Evolutionary conservation across 768 basidiomycete genomes (phyloP).

Genomic region (Pulveroboletus sp.): DNA sequence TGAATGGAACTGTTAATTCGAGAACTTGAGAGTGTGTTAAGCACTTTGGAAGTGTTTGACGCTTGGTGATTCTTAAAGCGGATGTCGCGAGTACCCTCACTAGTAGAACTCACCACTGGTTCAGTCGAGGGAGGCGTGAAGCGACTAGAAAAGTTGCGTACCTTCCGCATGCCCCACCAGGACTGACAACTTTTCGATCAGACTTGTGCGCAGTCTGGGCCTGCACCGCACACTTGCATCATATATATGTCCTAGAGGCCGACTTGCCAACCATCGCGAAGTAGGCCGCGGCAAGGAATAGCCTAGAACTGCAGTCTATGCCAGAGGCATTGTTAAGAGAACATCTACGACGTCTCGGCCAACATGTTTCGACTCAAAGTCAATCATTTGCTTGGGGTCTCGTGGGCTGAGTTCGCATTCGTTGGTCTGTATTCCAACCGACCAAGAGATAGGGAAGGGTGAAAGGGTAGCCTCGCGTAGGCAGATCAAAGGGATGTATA

Average conservation of each 20-base stretch:
- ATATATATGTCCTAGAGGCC: too few species aligned
- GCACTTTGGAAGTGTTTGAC: conserved; percentile 51
- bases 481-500: neutral
- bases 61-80: conserved; percentile 56
- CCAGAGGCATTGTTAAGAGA: too few species aligned
- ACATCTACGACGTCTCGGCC: too few species aligned
- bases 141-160: conserved; percentile 51
- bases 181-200: too few species aligned
- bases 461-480: neutral
- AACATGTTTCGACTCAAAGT: neutral
- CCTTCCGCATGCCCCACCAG: neutral
- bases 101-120: conserved; percentile 60
- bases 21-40: conserved; percentile 1
- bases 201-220: too few species aligned
- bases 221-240: too few species aligned
- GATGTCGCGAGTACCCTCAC: conserved; percentile 52
- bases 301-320: too few species aligned
- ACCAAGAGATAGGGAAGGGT: neutral
- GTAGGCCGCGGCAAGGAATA: too few species aligned
- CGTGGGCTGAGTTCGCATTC: too few species aligned
- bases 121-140: conserved; percentile 46
- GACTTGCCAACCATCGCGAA: too few species aligned
- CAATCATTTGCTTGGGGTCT: neutral
- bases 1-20: neutral
- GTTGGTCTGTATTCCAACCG: neutral